Base-by-base conservation (phyloP, 2,329 filamentous ascomycete species). In the Colletotrichum filicis region DNA sequence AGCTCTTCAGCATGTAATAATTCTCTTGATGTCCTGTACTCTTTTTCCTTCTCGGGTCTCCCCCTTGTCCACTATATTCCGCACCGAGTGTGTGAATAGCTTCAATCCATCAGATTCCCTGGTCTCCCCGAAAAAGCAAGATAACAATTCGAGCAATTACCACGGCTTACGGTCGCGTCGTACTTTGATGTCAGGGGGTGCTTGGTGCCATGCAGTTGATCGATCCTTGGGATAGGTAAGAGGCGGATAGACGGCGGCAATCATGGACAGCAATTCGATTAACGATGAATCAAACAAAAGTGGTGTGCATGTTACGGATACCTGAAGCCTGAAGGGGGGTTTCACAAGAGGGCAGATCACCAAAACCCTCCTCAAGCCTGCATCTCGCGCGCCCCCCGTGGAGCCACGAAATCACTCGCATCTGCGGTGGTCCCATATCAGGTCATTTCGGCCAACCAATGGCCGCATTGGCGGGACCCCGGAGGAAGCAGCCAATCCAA, bases 1-100 rank as follows among this genome's bases (percentile, higher is more conserved):
- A 76, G 78, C 81, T 82, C 79, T 83, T 84, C 79, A 83, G 82
- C 82, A 85, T 87, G 85, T 87, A 87, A 85, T 87, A 86, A 82
- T 83, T 81, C 82, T 83, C 79, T 80, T 80, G 81, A 81, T 81
- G 81, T 80, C 79, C 78, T 81, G 80, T 82, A 82, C 76, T 80
- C 78, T 80, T 78, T 74, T 74, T 59, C 76, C 74, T 77, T 76
- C 74, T 76, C 76, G 75, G 73, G 74, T 76, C 59, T 75, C 68
- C 68, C 42, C 68, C 75, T 77, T 78, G 74, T 32, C 58, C 22
- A 53, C 59, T 66, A 67, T 58, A 62, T 73, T n/a, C 64, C 37
- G 55, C 66, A 70, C 70, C 55, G 24, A 70, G 66, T 65, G 70
- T 73, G 59, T 73, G 66, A 70, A 73, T 65, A 73, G 66, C 60